A percentile compares a stretch with the other conserved stretches of the same genome.
phyloP scores from a whole-genome alignment of 352 stramenopile genomes.

The Phytophthora parvispora region DNA sequence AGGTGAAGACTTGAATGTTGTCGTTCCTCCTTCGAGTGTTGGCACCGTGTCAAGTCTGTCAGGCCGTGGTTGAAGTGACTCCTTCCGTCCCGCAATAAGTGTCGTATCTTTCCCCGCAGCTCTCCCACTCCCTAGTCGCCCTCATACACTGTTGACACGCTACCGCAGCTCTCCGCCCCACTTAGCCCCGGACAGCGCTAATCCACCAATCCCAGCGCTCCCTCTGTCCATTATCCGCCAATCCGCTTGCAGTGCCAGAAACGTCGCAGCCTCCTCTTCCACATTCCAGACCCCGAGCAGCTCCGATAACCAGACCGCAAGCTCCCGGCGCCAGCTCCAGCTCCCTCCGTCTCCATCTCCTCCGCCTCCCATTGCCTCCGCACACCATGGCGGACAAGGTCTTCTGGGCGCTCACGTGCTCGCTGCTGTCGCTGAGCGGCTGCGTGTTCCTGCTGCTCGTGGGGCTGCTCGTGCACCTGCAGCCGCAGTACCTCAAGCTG shows the following conservation, averaged over 20 bases:
- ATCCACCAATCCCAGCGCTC: constrained; percentile 13
- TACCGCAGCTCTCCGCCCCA: background rate
- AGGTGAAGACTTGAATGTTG: too few species aligned
- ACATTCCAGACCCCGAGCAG: constrained; percentile 31
- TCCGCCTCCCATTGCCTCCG: background rate
- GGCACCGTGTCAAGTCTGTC: background rate
- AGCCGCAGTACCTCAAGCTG: constrained; percentile 90
- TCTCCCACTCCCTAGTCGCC: constrained; percentile 13
- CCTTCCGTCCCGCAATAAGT: constrained; percentile 5
- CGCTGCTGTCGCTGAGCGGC: constrained; percentile 76
- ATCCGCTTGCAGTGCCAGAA: constrained; percentile 1
- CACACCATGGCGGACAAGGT: background rate
- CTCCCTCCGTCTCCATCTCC: background rate
- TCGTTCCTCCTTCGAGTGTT: background rate
- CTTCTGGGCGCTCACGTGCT: constrained; percentile 68
- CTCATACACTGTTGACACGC: constrained; percentile 1
- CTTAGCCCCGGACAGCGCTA: background rate
- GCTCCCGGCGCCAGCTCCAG: constrained; percentile 16
- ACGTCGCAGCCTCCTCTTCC: constrained; percentile 38
- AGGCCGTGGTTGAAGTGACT: background rate
- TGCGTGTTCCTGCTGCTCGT: constrained; percentile 81
- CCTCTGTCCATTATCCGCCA: constrained; percentile 7
- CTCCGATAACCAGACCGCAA: constrained; percentile 14
- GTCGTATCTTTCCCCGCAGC: constrained; percentile 23
- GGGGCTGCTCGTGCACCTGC: constrained; percentile 74